Percentiles rank a stretch among this genome's conserved stretches.
Conservation (phyloP, 768 basidiomycete species). For the Fistulinella prunicolor region DNA sequence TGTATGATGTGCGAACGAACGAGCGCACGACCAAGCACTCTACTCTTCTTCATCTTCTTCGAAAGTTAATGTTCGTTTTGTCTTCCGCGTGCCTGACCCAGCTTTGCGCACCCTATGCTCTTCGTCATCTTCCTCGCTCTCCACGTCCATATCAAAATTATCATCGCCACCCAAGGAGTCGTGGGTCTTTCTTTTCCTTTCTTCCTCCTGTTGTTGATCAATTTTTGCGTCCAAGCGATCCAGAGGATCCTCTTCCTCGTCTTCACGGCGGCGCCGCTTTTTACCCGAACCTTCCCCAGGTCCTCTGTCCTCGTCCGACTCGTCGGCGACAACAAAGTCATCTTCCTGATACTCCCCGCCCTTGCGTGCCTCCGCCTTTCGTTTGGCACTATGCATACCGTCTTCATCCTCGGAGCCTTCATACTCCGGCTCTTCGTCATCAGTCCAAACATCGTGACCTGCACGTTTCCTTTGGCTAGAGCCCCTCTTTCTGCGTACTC, state of each 20-base stretch:
- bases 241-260: slow-evolving; percentile 54
- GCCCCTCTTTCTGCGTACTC: slow-evolving; percentile 47
- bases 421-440: slow-evolving; percentile 63
- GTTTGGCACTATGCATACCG: slow-evolving; percentile 42
- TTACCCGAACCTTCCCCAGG: slow-evolving; percentile 34
- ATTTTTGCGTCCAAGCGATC: slow-evolving; percentile 73
- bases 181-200: slow-evolving; percentile 41
- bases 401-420: slow-evolving; percentile 61
- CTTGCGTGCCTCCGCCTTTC: slow-evolving; percentile 46
- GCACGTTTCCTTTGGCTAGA: slow-evolving; percentile 39
- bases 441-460: slow-evolving; percentile 56
- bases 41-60: slow-evolving; percentile 55
- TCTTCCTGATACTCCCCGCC: slow-evolving; percentile 79
- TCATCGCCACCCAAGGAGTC: slow-evolving; percentile 35
- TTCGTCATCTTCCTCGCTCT: slow-evolving; percentile 71
- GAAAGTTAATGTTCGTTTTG: slow-evolving; percentile 50
- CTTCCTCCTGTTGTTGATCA: slow-evolving; percentile 50
- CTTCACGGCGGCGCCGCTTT: slow-evolving; percentile 39
- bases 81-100: slow-evolving; percentile 51
- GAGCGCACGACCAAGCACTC: not conserved
- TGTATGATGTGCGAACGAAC: slow-evolving; percentile 3
- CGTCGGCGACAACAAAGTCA: slow-evolving; percentile 80
- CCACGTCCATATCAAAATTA: slow-evolving; percentile 63
- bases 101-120: slow-evolving; percentile 63
- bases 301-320: slow-evolving; percentile 60